Evolutionary conservation across 78 protist genomes (phyloP).

Genomic region (Dictyostelium citrinum): DNA sequence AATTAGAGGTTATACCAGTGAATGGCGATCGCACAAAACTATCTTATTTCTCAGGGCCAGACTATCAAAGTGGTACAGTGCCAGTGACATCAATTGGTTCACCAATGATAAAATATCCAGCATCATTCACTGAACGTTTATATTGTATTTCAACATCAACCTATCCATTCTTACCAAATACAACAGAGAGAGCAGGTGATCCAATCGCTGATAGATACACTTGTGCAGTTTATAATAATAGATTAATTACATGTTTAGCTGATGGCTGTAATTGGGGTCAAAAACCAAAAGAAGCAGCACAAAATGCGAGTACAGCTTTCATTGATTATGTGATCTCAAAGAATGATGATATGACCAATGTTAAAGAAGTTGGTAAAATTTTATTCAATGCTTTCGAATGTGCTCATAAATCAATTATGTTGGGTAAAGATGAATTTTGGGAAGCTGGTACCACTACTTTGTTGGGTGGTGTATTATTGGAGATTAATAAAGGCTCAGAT

Average conservation of each 20-base stretch:
- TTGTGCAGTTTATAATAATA: slow-evolving; percentile 32
- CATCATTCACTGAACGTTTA: not conserved
- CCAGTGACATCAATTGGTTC: not conserved
- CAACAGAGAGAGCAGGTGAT: slow-evolving; percentile 46
- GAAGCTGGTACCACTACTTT: slow-evolving; percentile 81
- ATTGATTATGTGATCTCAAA: slow-evolving; percentile 42
- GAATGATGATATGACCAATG: slow-evolving; percentile 67
- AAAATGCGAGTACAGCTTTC: slow-evolving; percentile 65
- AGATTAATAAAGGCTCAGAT: slow-evolving; percentile 63
- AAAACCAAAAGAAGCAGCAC: slow-evolving; percentile 56
- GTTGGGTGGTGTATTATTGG: slow-evolving; percentile 74
- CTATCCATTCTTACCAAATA: slow-evolving; percentile 39
- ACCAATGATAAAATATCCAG: slow-evolving; percentile 32
- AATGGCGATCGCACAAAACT: not conserved
- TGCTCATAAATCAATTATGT: slow-evolving; percentile 59
- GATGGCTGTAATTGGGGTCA: slow-evolving; percentile 85
- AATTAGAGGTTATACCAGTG: not conserved
- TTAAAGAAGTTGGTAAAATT: slow-evolving; percentile 75
- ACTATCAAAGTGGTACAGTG: not conserved
- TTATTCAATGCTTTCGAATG: slow-evolving; percentile 55
- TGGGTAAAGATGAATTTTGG: slow-evolving; percentile 71
- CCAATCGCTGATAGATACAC: slow-evolving; percentile 77
- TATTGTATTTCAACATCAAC: slow-evolving; percentile 57
- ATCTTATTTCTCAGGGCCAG: slow-evolving; percentile 43
- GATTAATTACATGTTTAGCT: slow-evolving; percentile 70